These are phyloP conservation scores for Coemansia sp. DNA, from an alignment of 192 early-diverging fungal genomes.

Conservation along the genomic window DNA sequence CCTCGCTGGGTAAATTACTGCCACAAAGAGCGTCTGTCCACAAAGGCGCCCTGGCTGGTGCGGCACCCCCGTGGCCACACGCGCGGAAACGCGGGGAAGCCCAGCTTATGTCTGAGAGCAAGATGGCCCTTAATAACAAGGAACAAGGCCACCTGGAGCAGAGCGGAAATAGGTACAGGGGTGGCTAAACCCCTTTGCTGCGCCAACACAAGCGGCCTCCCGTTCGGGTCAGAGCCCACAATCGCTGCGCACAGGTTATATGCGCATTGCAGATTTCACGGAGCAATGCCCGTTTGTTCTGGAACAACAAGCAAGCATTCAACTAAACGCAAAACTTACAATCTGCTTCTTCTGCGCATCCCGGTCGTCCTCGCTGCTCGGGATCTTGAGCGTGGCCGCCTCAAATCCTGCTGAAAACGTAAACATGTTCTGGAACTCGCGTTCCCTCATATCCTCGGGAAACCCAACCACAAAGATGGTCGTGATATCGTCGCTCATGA, in stretches of 20 bases:
- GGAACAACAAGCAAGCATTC: neutral
- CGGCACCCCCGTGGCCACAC: neutral
- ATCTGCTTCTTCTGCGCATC: slow-evolving; percentile 79
- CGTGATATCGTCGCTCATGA: slow-evolving; percentile 82
- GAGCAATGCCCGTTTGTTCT: neutral
- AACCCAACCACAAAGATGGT: slow-evolving; percentile 99
- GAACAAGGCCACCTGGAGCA: neutral
- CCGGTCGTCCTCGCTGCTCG: slow-evolving; percentile 62
- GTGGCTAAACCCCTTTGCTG: neutral
- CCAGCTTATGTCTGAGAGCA: neutral
- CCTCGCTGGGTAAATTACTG: slow-evolving; percentile 13
- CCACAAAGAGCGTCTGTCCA: slow-evolving; percentile 1
- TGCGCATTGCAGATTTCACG: neutral
- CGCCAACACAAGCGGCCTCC: neutral
- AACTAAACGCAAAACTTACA: slow-evolving; percentile 61
- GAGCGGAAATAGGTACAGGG: neutral
- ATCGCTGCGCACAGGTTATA: neutral
- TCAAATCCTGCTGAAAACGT: slow-evolving; percentile 97
- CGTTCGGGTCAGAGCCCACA: slow-evolving; percentile 1
- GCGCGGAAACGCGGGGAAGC: neutral
- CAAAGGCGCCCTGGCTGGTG: neutral
- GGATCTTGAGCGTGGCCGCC: slow-evolving; percentile 93
- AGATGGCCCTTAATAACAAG: neutral
- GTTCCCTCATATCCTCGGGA: slow-evolving; percentile 97
- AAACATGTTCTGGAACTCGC: slow-evolving; percentile 99